Evolutionary conservation across 1,284 basidiomycete species (phyloP).

Genomic region (Ceratobasidium sp.): DNA sequence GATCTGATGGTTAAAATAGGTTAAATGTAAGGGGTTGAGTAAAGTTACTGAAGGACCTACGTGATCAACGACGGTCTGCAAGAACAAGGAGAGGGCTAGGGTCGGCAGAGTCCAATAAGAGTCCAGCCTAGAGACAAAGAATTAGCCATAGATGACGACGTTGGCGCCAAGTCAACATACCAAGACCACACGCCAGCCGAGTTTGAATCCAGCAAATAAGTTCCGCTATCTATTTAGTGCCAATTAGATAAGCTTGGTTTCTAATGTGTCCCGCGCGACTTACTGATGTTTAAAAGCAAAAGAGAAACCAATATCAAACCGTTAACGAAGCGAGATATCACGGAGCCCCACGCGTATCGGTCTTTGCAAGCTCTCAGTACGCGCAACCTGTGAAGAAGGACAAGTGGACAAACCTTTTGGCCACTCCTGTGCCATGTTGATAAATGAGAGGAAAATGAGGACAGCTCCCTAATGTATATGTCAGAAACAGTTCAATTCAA

Average conservation of each 20-base stretch:
- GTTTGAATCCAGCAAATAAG: background rate
- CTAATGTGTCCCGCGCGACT: background rate
- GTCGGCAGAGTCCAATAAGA: slow-evolving; percentile 37
- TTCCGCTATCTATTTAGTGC: slow-evolving; percentile 2
- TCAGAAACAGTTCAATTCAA: background rate
- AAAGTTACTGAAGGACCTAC: background rate
- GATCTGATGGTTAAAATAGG: background rate
- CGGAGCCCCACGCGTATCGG: slow-evolving; percentile 40
- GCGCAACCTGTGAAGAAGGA: background rate
- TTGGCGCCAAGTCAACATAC: background rate
- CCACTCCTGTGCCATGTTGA: slow-evolving; percentile 37
- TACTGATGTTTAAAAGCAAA: slow-evolving; percentile 31
- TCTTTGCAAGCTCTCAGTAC: background rate
- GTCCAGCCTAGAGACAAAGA: slow-evolving; percentile 17
- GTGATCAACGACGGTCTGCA: slow-evolving; percentile 25
- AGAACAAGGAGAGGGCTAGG: slow-evolving; percentile 12
- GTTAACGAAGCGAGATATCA: slow-evolving; percentile 25
- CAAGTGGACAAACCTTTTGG: slow-evolving; percentile 27
- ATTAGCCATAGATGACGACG: background rate
- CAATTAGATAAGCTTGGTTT: background rate
- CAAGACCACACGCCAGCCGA: slow-evolving; percentile 20
- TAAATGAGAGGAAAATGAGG: slow-evolving; percentile 30
- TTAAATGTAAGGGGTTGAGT: background rate
- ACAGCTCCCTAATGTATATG: slow-evolving; percentile 2
- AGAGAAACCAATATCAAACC: slow-evolving; percentile 15